phyloP scores from a whole-genome alignment of 352 stramenopile genomes.

The Globisporangium apiculatum region DNA sequence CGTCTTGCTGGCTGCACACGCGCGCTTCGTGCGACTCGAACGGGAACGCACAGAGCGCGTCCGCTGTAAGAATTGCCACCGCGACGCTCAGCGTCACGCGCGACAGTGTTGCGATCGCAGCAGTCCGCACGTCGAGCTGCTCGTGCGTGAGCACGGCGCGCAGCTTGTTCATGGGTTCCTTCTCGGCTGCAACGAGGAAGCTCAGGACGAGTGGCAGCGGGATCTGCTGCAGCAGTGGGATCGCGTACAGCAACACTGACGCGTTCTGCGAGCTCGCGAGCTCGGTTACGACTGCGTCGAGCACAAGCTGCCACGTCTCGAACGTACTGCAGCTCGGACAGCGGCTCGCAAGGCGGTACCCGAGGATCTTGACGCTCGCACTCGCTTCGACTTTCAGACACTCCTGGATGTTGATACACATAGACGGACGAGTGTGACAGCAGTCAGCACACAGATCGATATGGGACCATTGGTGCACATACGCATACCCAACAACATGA shows the following conservation, averaged over 20 bases:
- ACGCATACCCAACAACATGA: not conserved
- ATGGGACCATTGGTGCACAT: too few relatives aligned
- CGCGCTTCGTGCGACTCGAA: constrained; percentile 81
- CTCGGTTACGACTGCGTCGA: constrained; percentile 57
- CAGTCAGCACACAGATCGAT: too few relatives aligned
- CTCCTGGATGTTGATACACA: constrained; percentile 22
- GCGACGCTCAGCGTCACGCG: constrained; percentile 44
- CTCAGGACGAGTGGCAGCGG: constrained; percentile 49
- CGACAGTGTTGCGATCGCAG: constrained; percentile 51
- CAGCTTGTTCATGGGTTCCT: constrained; percentile 77
- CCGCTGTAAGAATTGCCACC: constrained; percentile 32
- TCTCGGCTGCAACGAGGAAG: constrained; percentile 59
- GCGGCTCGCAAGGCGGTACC: constrained; percentile 56
- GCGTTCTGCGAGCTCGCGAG: constrained; percentile 64
- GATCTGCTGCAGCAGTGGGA: constrained; percentile 50
- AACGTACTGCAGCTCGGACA: constrained; percentile 46
- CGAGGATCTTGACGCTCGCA: constrained; percentile 50
- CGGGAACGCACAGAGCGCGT: constrained; percentile 60
- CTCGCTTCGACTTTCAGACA: constrained; percentile 61
- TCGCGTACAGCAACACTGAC: constrained; percentile 33
- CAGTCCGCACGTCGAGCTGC: constrained; percentile 45
- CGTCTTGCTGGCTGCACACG: constrained; percentile 75
- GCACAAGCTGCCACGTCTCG: constrained; percentile 53
- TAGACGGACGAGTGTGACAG: not conserved
- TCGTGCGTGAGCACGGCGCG: constrained; percentile 61